Evolutionary conservation across 306 rosid species (phyloP).

Genomic region (Sicyos edulis): DNA sequence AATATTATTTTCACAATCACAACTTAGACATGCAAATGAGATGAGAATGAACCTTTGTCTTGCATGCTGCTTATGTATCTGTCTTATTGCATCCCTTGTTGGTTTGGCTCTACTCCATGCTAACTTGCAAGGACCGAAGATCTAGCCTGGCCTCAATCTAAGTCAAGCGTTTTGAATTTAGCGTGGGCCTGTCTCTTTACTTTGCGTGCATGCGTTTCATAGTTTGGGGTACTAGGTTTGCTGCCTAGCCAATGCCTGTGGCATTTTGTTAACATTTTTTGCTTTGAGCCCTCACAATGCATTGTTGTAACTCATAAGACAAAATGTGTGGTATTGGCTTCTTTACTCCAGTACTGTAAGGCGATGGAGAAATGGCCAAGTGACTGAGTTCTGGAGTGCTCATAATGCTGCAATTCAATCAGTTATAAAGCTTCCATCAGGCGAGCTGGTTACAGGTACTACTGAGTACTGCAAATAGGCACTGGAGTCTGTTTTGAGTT

Average conservation of each 20-base stretch:
- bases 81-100: not conserved
- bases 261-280: not conserved
- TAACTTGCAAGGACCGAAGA: not conserved
- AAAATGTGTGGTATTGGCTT: conserved; percentile 11
- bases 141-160: not conserved
- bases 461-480: conserved; percentile 20
- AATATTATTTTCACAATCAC: not conserved
- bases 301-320: not conserved
- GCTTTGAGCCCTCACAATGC: not conserved
- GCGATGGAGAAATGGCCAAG: conserved; percentile 77
- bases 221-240: not conserved
- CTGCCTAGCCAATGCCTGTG: not conserved
- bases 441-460: conserved; percentile 84
- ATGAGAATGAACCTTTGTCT: not conserved
- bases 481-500: conserved; percentile 16
- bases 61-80: not conserved
- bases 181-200: not conserved
- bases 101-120: not conserved
- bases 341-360: conserved; percentile 52
- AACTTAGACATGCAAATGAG: not conserved
- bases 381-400: conserved; percentile 74
- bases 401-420: conserved; percentile 81
- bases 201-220: not conserved
- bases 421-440: conserved; percentile 72
- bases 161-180: not conserved